Evolutionary conservation across 139 green algal genomes (phyloP).

Genomic region (Yamagishiella unicocca): DNA sequence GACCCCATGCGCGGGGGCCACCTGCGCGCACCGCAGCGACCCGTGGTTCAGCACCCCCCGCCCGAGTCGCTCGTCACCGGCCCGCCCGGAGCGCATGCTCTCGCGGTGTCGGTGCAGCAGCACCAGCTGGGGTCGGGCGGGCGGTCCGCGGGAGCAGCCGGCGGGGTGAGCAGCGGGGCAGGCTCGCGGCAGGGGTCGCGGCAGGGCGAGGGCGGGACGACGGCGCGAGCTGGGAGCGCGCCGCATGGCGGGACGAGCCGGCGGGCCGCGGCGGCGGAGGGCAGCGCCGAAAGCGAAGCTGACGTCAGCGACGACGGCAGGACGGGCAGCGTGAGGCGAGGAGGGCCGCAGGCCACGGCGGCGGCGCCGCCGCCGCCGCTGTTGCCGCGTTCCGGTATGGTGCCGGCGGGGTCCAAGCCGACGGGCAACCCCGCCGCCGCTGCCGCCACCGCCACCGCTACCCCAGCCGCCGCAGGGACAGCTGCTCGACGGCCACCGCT

Average conservation of each 20-base stretch:
- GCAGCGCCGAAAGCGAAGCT: neutral
- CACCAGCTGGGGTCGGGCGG: neutral
- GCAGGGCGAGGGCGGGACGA: neutral
- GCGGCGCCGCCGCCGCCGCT: neutral
- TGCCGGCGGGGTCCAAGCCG: neutral
- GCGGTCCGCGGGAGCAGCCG: no score
- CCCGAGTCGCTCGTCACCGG: conserved; percentile 13
- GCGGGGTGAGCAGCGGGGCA: neutral
- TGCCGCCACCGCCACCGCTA: neutral
- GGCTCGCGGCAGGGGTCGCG: neutral
- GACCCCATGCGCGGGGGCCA: conserved; percentile 31
- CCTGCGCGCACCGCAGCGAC: neutral
- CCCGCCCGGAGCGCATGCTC: neutral
- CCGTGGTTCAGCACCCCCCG: conserved; percentile 8
- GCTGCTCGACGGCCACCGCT: neutral
- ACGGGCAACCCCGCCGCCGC: neutral
- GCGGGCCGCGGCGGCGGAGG: conserved; percentile 1
- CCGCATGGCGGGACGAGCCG: conserved; percentile 22
- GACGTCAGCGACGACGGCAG: neutral
- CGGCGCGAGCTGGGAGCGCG: neutral
- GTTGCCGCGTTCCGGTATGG: conserved; percentile 13
- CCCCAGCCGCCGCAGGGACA: neutral
- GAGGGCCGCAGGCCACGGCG: neutral
- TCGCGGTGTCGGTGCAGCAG: neutral
- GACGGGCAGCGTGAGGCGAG: neutral